Base-by-base conservation (phyloP, 2,329 filamentous ascomycete genomes). In the Sphaerulina musiva region DNA sequence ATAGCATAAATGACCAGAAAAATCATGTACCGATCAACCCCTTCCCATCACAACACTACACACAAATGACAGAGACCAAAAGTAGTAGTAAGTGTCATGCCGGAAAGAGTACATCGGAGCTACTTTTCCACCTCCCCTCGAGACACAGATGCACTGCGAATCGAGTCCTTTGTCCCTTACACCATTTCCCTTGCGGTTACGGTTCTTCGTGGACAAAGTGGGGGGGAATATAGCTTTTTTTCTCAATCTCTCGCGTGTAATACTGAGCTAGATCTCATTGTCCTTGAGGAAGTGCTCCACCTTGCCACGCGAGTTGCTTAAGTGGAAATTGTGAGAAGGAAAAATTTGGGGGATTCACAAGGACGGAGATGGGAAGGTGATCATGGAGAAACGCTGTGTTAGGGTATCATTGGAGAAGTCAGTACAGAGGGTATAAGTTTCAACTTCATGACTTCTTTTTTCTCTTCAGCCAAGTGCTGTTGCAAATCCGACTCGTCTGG, bases 191-290 rank as follows among this genome's bases (percentile, higher is more conserved):
- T 46, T 23, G 20, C 23, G 45, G 51, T 47, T 53, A 47, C 44
- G 45, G 51, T 47, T 53, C 44, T 43, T 53, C 51, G 51, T 43
- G 41, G 45, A 32, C 40, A 23, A 29, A 29, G 2, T 32, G 46
- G 38, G 29, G 41, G 44, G 44, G 40, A 7, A 14, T 3, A 31
- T 41, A 45, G 20, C 20, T 3, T 44, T 3, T 44, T 31, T 10
- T 42, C 76, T 70, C 26, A 64, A 69, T 77, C 36, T 78, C 64
- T 72, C 75, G 75, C 75, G 71, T 72, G 73, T 70, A 72, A 76
- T 78, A 78, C 76, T 76, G 76, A 78, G 74, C 74, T 11, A 73
- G 64, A 70, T 75, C 75, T 75, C 75, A 76, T 74, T 70, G 67
- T 64, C 68, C 73, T 76, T 70, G 72, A 76, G 74, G 62, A 73